Percentiles rank a stretch among this genome's conserved stretches.
Evolutionary conservation across 352 stramenopile genomes (phyloP).

Genomic region (Pythium scleroteichum): DNA sequence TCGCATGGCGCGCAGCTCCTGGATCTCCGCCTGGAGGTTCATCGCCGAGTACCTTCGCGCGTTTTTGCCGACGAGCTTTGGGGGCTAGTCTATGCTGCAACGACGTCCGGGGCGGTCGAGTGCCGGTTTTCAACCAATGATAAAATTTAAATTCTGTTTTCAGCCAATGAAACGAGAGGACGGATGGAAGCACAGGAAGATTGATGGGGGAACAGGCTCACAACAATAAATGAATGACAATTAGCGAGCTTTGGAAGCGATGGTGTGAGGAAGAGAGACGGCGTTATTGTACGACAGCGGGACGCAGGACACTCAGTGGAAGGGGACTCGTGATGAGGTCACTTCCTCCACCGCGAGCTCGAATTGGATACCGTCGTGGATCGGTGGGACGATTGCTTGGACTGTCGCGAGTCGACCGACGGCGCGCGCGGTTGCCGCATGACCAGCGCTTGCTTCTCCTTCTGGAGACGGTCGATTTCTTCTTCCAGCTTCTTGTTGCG

Average conservation of each 20-base stretch:
- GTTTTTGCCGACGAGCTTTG: conserved; percentile 10
- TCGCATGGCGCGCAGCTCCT: background rate
- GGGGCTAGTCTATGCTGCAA: no score
- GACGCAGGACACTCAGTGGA: background rate
- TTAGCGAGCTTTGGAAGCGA: no score
- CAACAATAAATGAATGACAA: conserved; percentile 1
- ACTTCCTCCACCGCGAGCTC: conserved; percentile 18
- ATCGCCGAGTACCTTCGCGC: conserved; percentile 7
- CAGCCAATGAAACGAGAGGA: conserved; percentile 3
- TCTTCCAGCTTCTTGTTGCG: conserved; percentile 50
- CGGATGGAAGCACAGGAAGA: background rate
- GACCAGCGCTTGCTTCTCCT: conserved; percentile 32
- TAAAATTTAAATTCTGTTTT: background rate
- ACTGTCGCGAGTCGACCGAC: conserved; percentile 14
- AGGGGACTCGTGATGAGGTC: background rate
- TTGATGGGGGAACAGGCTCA: background rate
- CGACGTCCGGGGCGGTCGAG: no score
- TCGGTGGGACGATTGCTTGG: conserved; percentile 6
- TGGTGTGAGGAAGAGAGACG: no score
- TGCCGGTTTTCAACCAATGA: conserved; percentile 1
- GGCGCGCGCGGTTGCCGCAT: conserved; percentile 18
- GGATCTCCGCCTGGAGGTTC: conserved; percentile 22
- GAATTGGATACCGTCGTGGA: conserved; percentile 10
- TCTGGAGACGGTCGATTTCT: conserved; percentile 47
- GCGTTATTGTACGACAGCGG: background rate